A percentile compares a stretch with the other conserved stretches of the same genome.
These are phyloP conservation scores for Teunomyces pallodes DNA, from an alignment of 805 yeast genomes.

Conservation along the genomic window DNA sequence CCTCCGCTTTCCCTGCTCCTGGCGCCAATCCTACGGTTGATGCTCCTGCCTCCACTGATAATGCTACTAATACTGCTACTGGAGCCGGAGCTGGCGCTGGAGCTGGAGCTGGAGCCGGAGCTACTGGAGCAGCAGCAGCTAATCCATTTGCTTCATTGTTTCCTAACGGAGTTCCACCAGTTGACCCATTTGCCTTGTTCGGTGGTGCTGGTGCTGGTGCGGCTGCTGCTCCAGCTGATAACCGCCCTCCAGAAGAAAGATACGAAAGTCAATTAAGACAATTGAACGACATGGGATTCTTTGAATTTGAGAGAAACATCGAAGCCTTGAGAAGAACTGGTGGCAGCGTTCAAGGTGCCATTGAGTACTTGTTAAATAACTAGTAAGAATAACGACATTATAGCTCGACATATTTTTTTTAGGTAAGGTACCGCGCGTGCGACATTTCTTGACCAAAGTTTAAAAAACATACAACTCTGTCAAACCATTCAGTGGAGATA, in stretches of 20 bases:
- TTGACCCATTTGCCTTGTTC: constrained; percentile 55
- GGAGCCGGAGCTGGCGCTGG: constrained; percentile 11
- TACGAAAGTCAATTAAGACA: constrained; percentile 44
- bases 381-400: constrained; percentile 3
- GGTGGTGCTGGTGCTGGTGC: constrained; percentile 28
- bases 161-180: constrained; percentile 33
- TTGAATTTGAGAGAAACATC: constrained; percentile 88
- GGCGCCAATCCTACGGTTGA: constrained; percentile 38
- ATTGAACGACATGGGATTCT: constrained; percentile 60
- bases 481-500: too few species aligned
- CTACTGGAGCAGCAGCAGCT: constrained; percentile 19
- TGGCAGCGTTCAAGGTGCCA: constrained; percentile 96
- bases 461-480: background rate
- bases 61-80: constrained; percentile 7
- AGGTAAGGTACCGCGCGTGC: background rate
- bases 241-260: constrained; percentile 46
- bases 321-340: constrained; percentile 92
- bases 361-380: constrained; percentile 67
- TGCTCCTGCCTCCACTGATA: constrained; percentile 7
- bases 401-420: background rate
- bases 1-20: constrained; percentile 34
- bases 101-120: constrained; percentile 6
- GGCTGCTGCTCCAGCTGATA: constrained; percentile 34
- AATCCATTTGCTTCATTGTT: constrained; percentile 42
- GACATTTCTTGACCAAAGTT: background rate